A percentile compares a stretch with the other conserved stretches of the same genome.
Conservation (phyloP, 768 basidiomycete genomes). For the Boletus insuetus region DNA sequence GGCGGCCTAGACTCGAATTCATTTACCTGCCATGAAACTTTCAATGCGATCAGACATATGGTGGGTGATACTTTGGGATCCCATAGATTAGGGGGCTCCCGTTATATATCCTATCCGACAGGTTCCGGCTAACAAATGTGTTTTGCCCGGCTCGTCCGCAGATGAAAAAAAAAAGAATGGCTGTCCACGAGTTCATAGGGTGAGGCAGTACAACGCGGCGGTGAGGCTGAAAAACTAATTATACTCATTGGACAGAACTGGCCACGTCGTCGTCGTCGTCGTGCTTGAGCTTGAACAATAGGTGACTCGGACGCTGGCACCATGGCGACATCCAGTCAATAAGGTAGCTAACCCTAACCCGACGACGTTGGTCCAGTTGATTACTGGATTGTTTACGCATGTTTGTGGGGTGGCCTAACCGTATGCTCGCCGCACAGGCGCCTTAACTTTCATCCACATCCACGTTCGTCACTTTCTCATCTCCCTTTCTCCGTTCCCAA, state of each 20-base stretch:
- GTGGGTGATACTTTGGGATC: too few species aligned
- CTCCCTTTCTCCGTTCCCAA: not conserved
- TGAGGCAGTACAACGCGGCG: slow-evolving; percentile 7
- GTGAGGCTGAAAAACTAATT: not conserved
- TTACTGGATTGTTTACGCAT: slow-evolving; percentile 17
- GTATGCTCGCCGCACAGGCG: slow-evolving; percentile 24
- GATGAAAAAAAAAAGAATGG: not conserved
- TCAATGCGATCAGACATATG: too few species aligned
- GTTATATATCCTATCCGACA: too few species aligned
- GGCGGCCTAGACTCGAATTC: too few species aligned
- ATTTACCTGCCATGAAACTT: too few species aligned
- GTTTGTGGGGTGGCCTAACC: slow-evolving; percentile 27
- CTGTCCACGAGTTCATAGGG: not conserved
- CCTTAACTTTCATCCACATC: slow-evolving; percentile 23
- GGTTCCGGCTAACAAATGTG: too few species aligned
- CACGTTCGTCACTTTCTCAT: slow-evolving; percentile 7
- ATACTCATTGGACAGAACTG: too few species aligned
- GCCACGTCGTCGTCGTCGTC: not conserved
- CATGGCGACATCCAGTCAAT: slow-evolving; percentile 11
- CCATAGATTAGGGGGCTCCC: too few species aligned
- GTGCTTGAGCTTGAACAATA: too few species aligned
- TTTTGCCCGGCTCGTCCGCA: not conserved
- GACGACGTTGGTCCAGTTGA: not conserved
- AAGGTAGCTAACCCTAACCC: slow-evolving; percentile 24
- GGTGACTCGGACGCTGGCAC: not conserved